Evolutionary conservation across 2,329 filamentous ascomycete species (phyloP).

Genomic region (Helotiales sp.): DNA sequence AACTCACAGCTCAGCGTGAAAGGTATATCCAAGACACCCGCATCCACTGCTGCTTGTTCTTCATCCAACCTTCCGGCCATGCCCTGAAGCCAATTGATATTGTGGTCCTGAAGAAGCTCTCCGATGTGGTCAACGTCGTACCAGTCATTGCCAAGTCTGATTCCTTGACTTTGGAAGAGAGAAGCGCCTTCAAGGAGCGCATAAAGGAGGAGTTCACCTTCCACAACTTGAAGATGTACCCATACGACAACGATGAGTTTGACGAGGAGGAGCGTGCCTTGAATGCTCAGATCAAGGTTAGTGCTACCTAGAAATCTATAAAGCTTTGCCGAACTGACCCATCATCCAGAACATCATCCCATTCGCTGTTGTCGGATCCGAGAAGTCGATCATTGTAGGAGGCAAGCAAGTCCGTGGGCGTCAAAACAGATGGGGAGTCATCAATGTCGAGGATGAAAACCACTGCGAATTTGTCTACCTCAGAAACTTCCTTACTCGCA

Average conservation of each 20-base stretch:
- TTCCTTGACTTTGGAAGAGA: conserved; percentile 92
- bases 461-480: conserved; percentile 99
- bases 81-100: conserved; percentile 99
- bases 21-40: conserved; percentile 99
- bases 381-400: conserved; percentile 96
- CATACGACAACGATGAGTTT: conserved; percentile 98
- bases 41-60: conserved; percentile 99
- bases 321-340: conserved; percentile 37
- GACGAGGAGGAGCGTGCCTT: conserved; percentile 93
- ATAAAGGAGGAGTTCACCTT: conserved; percentile 99
- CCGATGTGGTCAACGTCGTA: conserved; percentile 98
- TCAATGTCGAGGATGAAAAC: conserved; percentile 99
- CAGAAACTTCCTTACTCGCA: conserved; percentile 96
- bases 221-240: conserved; percentile 99
- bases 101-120: conserved; percentile 98
- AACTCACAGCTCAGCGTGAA: conserved; percentile 97
- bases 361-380: conserved; percentile 96
- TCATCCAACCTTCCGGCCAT: conserved; percentile 98
- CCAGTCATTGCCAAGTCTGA: conserved; percentile 99
- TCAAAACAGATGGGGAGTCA: conserved; percentile 98
- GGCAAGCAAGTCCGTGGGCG: conserved; percentile 96
- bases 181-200: conserved; percentile 93
- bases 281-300: conserved; percentile 95
- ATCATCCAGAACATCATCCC: conserved; percentile 77
- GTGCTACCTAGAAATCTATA: conserved; percentile 21